These are phyloP conservation scores for Pichia paraexigua DNA, from an alignment of 805 yeast genomes.

Conservation along the genomic window DNA sequence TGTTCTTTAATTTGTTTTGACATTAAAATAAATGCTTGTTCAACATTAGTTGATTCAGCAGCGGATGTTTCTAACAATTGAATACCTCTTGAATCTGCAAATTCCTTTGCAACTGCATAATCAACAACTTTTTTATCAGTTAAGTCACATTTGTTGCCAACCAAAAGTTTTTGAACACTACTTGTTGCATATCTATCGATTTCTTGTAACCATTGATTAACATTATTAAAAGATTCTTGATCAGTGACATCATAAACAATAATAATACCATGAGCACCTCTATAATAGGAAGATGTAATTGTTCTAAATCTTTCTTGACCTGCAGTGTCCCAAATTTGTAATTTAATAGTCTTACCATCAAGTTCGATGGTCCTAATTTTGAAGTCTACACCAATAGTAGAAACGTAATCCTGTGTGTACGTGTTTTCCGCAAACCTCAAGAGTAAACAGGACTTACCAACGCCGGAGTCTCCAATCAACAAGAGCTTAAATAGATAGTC, in stretches of 20 bases:
- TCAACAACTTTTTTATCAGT: slow-evolving; percentile 93
- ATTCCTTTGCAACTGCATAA: slow-evolving; percentile 92
- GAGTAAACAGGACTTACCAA: slow-evolving; percentile 92
- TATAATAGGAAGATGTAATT: slow-evolving; percentile 92
- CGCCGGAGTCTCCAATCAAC: slow-evolving; percentile 97
- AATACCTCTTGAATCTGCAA: slow-evolving; percentile 89
- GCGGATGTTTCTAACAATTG: slow-evolving; percentile 97
- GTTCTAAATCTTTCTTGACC: slow-evolving; percentile 99
- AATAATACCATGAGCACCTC: slow-evolving; percentile 98
- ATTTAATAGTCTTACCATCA: slow-evolving; percentile 94
- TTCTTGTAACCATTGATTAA: slow-evolving; percentile 97
- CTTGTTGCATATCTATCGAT: slow-evolving; percentile 97
- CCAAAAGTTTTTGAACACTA: slow-evolving; percentile 90
- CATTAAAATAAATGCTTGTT: slow-evolving; percentile 97
- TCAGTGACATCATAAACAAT: slow-evolving; percentile 98
- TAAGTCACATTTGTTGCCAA: slow-evolving; percentile 94
- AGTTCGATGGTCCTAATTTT: slow-evolving; percentile 81
- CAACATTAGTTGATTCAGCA: slow-evolving; percentile 90
- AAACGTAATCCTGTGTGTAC: slow-evolving; percentile 91
- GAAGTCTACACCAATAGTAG: slow-evolving; percentile 97
- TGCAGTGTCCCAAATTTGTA: slow-evolving; percentile 99
- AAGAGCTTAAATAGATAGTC: slow-evolving; percentile 92
- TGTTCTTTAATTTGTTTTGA: slow-evolving; percentile 96
- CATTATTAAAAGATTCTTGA: slow-evolving; percentile 92
- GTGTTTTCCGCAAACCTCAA: slow-evolving; percentile 96